Percentiles rank a stretch among this genome's conserved stretches.
Evolutionary conservation across 352 stramenopile genomes (phyloP).

Genomic region (Sclerospora graminicola): DNA sequence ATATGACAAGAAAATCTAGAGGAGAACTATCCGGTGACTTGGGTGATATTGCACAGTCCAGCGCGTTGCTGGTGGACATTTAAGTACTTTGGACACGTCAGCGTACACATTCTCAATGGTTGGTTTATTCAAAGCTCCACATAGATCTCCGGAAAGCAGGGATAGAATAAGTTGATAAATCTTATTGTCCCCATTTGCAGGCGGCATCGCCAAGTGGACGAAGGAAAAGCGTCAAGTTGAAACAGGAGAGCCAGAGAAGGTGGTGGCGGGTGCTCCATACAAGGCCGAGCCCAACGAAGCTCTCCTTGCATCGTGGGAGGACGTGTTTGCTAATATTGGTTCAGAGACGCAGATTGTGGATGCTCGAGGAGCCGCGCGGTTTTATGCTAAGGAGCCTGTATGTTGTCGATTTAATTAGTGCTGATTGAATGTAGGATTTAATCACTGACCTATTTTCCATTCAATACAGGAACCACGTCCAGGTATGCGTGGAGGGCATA

Average conservation of each 20-base stretch:
- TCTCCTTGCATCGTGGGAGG: conserved; percentile 45
- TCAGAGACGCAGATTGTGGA: conserved; percentile 84
- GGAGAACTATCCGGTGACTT: neutral
- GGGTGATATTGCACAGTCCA: conserved; percentile 21
- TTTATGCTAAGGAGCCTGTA: conserved; percentile 78
- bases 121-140: neutral
- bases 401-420: neutral
- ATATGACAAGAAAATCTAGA: neutral
- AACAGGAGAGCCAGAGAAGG: conserved; percentile 19
- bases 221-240: conserved; percentile 34
- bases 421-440: neutral
- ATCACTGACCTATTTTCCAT: neutral
- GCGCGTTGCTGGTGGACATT: conserved; percentile 86
- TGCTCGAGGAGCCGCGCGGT: conserved; percentile 80
- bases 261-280: conserved; percentile 26
- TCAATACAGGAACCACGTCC: conserved; percentile 79
- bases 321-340: conserved; percentile 48
- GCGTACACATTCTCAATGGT: conserved; percentile 86
- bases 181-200: conserved; percentile 6
- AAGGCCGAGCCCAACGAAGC: conserved; percentile 34
- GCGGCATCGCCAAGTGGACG: conserved; percentile 65
- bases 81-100: conserved; percentile 82
- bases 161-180: neutral
- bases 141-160: neutral
- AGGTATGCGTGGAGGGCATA: conserved; percentile 87